Base-by-base conservation (phyloP, 2,329 filamentous ascomycete species). In the Fusarium praegraminearum region DNA sequence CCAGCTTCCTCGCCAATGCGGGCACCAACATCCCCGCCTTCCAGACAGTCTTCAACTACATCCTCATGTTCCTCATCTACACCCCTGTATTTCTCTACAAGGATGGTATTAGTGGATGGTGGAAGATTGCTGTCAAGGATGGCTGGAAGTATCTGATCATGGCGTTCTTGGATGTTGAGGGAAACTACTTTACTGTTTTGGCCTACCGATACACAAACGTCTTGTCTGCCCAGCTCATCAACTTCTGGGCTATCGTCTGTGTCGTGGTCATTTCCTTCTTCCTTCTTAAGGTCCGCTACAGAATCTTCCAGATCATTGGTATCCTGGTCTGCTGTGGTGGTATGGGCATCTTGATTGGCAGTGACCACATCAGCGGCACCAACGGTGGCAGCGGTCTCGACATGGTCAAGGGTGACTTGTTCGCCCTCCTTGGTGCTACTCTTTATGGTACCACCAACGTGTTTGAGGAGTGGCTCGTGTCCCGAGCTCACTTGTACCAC, bases 171-270 rank as follows among this genome's bases (percentile, higher is more conserved):
- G 96, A 99, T 77, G 95, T 98, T 51, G 88, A 98, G 81, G 96
- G 96, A 66, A 99, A 99, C 83, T 99, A 98, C 84, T 98, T 98
- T 78, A 94, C 94, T 75, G 95, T 99, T 52, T 86, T 98, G 51
- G 96, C 95, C 7, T 99, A 98, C 83, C 87, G 91, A 63, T 90
- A 97, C 84, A 97, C 95, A 57, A 98, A 94, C 76, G 91, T 98
- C 73, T 86, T 98, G 50, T 96, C 92, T 22, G 94, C 94, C 18
- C 94, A 98, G 84, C 87, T 99, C 54, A 93, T 99, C 82, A 98
- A 98, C 85, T 98, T 98, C 83, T 98, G 95, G 95, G 93, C 94
- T 73, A 98, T 99, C 72, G 93, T 97, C 52, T 90, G 95, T 67
- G 96, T 99, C 24, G 93, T 98, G 22, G 77, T 92, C 65, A 82